Conservation (phyloP, 2,329 filamentous ascomycete genomes). For the Ceratocystis smalleyi region DNA sequence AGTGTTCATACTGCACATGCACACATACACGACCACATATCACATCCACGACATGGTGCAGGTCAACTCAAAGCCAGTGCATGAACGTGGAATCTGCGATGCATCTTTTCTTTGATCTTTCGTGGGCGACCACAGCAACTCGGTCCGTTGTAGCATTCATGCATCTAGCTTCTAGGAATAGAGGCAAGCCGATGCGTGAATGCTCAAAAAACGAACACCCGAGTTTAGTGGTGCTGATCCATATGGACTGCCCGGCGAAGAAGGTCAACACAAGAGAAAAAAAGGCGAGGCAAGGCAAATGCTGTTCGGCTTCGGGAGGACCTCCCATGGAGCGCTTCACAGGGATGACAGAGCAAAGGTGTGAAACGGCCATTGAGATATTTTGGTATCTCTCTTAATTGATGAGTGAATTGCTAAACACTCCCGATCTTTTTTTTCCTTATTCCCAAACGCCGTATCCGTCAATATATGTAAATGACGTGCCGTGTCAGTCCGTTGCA, state of each 20-base stretch:
- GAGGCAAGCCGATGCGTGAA: neutral
- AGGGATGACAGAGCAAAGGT: slow-evolving; percentile 28
- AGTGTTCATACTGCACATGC: neutral
- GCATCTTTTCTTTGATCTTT: neutral
- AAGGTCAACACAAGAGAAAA: slow-evolving; percentile 4
- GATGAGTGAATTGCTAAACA: slow-evolving; percentile 15
- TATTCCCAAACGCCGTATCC: slow-evolving; percentile 19
- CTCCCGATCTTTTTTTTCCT: slow-evolving; percentile 13
- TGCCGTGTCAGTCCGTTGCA: slow-evolving; percentile 6
- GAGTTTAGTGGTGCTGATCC: neutral
- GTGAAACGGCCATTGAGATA: slow-evolving; percentile 63
- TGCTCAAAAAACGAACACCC: neutral
- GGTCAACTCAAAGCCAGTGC: slow-evolving; percentile 16
- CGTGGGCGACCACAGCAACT: neutral
- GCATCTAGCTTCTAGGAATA: neutral
- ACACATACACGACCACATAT: neutral
- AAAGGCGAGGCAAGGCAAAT: neutral
- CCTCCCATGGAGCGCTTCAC: slow-evolving; percentile 66
- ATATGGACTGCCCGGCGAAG: neutral
- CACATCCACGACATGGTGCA: slow-evolving; percentile 15
- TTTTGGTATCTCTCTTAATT: slow-evolving; percentile 28
- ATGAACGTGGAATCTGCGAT: slow-evolving; percentile 7
- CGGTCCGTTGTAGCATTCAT: neutral
- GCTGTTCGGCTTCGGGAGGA: slow-evolving; percentile 44
- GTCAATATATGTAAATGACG: slow-evolving; percentile 1